Evolutionary conservation across 1,139 yeast genomes (phyloP).

Genomic region (Pichia sp.): DNA sequence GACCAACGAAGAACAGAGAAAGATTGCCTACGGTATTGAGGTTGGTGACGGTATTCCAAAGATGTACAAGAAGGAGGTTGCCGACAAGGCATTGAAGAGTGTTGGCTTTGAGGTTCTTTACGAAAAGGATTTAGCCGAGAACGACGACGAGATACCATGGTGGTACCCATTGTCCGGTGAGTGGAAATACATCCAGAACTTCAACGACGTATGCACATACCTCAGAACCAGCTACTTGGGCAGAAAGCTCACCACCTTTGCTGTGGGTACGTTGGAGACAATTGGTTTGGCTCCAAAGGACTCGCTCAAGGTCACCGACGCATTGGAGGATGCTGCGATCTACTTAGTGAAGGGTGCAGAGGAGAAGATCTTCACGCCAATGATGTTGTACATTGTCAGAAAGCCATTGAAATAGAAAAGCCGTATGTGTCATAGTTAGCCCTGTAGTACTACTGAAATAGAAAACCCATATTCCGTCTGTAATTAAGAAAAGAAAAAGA

Average conservation of each 20-base stretch:
- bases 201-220: slow-evolving; percentile 76
- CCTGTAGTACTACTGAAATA: slow-evolving; percentile 1
- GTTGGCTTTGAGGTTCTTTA: slow-evolving; percentile 84
- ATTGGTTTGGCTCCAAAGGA: slow-evolving; percentile 92
- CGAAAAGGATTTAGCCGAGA: slow-evolving; percentile 78
- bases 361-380: slow-evolving; percentile 86
- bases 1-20: slow-evolving; percentile 81
- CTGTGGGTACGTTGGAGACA: slow-evolving; percentile 77
- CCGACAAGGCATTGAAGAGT: slow-evolving; percentile 75
- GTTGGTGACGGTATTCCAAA: slow-evolving; percentile 98
- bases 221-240: slow-evolving; percentile 88
- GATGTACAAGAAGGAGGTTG: slow-evolving; percentile 84
- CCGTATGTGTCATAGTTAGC: not conserved
- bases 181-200: slow-evolving; percentile 76
- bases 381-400: slow-evolving; percentile 86
- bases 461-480: not conserved
- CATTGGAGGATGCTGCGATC: slow-evolving; percentile 95
- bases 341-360: slow-evolving; percentile 92
- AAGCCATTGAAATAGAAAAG: slow-evolving; percentile 48
- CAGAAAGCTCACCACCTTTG: slow-evolving; percentile 76
- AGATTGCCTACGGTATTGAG: slow-evolving; percentile 94
- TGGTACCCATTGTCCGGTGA: slow-evolving; percentile 96
- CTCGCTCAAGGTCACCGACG: slow-evolving; percentile 82
- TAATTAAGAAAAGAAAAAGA: not conserved
- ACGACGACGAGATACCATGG: slow-evolving; percentile 90